Percentiles rank a stretch among this genome's conserved stretches.
These are phyloP conservation scores for Plasmodium gaboni DNA, from an alignment of 169 alveolate species.

Conservation along the genomic window DNA sequence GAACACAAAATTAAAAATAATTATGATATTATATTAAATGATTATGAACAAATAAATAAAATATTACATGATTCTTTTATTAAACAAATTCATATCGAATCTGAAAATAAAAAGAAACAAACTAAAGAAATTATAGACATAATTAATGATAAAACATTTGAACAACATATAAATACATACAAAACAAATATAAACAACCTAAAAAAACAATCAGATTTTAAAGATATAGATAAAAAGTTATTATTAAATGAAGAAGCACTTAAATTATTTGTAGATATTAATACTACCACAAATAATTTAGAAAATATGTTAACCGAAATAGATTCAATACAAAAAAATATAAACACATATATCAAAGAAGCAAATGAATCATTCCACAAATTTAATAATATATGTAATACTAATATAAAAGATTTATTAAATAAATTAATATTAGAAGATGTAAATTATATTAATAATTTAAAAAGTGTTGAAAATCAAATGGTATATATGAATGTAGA, in stretches of 20 bases:
- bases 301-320: neutral
- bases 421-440: neutral
- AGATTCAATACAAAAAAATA: neutral
- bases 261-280: neutral
- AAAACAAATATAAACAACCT: neutral
- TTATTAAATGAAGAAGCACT: neutral
- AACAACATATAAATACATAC: no score
- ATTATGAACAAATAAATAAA: neutral
- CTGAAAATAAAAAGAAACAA: neutral
- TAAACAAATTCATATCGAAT: neutral
- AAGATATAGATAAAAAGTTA: neutral
- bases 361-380: neutral
- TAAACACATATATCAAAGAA: neutral
- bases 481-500: no score
- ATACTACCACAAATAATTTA: neutral
- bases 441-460: slow-evolving; percentile 3
- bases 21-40: neutral
- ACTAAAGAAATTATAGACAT: neutral
- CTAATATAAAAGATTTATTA: neutral
- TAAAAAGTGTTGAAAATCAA: neutral
- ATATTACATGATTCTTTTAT: neutral
- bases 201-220: neutral
- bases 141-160: neutral
- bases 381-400: neutral
- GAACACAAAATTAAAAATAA: neutral